Evolutionary conservation across 2,329 filamentous ascomycete species (phyloP), one percentile per base, ranked within the genome.

Genomic region (Hypoxylon sp.): DNA sequence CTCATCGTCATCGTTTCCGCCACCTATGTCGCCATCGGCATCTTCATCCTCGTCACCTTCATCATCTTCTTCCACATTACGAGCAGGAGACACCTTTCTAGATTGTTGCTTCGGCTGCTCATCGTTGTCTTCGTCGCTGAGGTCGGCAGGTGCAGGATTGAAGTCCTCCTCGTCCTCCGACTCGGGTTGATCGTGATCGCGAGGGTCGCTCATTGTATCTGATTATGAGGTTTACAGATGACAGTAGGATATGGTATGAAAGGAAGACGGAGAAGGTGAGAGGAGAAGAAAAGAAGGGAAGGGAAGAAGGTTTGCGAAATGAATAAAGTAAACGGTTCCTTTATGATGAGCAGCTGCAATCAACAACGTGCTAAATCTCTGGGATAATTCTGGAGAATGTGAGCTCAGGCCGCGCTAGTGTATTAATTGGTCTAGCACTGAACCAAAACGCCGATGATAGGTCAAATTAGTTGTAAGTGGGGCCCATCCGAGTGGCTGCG

Each of bases 91-190:
- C 1, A 71, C 46, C 33, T 64, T 69, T 55, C 70, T 71, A 8
- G 73, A 53, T 3, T 67, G 53, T 19, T 65, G 70, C 35, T 71
- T 73, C 5, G 70, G 66, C 9, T 66, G 73, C 14, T 77, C 75
- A 52, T 83, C 81, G 71, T 84, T 86, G 67, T 94, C 92, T 54
- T 89, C 90, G 72, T 95, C 93, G 2, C 92, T 96, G 35, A 88
- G 77, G 65, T 93, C 88, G 67, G 88, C 91, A 19, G 91, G 91
- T 53, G 87, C 89, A 55, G 94, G 94, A 79, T 97, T 97, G 86
- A 98, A 97, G 79, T 95, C 92, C 67, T 92, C 91, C 74, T 97
- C 94, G 55, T 96, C 93, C 62, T 93, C 91, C 66, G 88, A 90
- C 68, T 90, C 88, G 75, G 67, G 63, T 10, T 72, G 73, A 51